Percentiles rank a stretch among this genome's conserved stretches.
phyloP scores from a whole-genome alignment of 495 filamentous ascomycete species.

The Jackrogersella minutella region DNA sequence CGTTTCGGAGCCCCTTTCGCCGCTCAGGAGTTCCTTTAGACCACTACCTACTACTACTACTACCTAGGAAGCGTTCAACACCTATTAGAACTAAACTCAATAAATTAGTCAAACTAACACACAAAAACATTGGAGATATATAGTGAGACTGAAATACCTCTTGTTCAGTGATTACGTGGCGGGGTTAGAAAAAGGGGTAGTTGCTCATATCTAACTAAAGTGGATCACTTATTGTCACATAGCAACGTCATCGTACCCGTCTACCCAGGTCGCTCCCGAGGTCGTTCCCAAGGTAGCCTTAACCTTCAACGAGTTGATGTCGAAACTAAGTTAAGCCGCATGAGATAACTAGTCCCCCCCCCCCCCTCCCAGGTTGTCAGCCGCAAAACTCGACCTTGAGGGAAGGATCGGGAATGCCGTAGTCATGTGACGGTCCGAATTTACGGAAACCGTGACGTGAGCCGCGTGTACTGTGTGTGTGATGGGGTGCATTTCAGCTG shows the following conservation, averaged over 20 bases:
- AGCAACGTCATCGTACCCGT: too few species aligned
- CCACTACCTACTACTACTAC: background rate
- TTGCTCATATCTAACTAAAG: too few species aligned
- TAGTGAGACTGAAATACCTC: background rate
- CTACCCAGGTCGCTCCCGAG: too few species aligned
- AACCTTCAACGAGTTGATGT: background rate
- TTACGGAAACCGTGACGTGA: too few species aligned
- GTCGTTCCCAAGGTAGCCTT: background rate
- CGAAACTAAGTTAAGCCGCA: constrained; percentile 26
- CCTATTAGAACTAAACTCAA: constrained; percentile 30
- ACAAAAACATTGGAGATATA: background rate
- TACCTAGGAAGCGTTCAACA: constrained; percentile 28
- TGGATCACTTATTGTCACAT: background rate
- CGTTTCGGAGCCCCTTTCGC: background rate
- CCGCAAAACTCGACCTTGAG: background rate
- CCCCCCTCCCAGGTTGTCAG: background rate
- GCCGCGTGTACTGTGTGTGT: too few species aligned
- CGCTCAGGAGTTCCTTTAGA: constrained; percentile 21
- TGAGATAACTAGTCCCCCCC: background rate
- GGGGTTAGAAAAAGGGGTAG: too few species aligned
- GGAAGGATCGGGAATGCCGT: background rate
- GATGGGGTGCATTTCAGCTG: too few species aligned
- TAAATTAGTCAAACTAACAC: constrained; percentile 31
- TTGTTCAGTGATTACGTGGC: too few species aligned
- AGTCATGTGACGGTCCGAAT: background rate